Base-by-base conservation (phyloP, 352 stramenopile species). In the Phytophthora chlamydospora region DNA sequence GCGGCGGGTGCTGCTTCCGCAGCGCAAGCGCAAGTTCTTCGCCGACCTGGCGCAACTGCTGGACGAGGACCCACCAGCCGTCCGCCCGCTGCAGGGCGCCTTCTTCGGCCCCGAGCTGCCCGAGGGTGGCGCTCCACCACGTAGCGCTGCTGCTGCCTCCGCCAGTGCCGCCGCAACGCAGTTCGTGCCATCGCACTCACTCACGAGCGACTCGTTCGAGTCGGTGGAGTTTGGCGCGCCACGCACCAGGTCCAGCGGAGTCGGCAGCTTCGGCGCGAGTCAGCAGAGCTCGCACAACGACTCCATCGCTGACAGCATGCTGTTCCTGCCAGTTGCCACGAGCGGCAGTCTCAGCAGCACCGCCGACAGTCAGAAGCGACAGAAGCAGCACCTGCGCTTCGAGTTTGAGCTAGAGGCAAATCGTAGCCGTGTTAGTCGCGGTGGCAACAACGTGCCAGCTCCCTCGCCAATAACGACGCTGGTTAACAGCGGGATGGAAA, bases 21-120 rank as follows among this genome's bases (percentile, higher is more conserved):
- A 82, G 39, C 76, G 78, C 38, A 91, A 95, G 68, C 78, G 82
- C 63, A 91, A 91, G 65, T 93, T 91, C 66, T 95, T 92, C 54
- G 66, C 64, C 10, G 83, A 80, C 13, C 68, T 90, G 14, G 79
- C 79, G 0, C 60, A 75, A 31, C 54, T 92, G 13, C 62, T 92
- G 19, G 43, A 66, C 16, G 77, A 92, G 49, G 61, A 71, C 2
- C 46, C 60, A 8, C 77, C 68, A 0, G 39, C 52, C 14, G 72
- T 86, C 14, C 66, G 62, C 19, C 65, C 62, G 11, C 55, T 88
- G 19, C 36, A 63, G 10, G 62, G 71, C 13, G 68, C 66, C 5
- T 83, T 85, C 50, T 76, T 69, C 40, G 63, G 60, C 1, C 53
- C 53, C 4, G 48, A 73, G 4, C 49, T 68, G 38, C 45, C 34